Evolutionary conservation across 2,329 filamentous ascomycete species (phyloP), one percentile per base, ranked within the genome.

Genomic region (Cytospora paraplurivora): DNA sequence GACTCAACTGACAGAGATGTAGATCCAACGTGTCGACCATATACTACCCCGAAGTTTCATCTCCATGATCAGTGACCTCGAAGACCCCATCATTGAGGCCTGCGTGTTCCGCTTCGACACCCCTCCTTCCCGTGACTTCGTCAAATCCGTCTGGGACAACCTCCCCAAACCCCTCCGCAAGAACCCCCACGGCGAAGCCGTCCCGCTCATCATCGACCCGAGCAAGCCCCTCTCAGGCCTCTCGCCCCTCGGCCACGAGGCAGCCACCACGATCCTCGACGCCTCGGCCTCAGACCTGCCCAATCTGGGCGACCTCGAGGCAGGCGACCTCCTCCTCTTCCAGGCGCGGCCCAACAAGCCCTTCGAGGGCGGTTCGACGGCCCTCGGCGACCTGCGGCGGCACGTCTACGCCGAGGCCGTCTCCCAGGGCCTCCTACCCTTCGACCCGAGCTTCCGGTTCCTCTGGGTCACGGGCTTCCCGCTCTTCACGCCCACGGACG

Each of bases 391-490:
- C 57, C 77, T 96, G 6, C 87, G 93, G 38, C 85, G 82, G 4
- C 84, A 87, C 0, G 76, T 96, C 0, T 88, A 93, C 78, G 85
- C 86, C 64, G 79, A 82, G 10, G 89, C 91, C 2, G 83, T 93
- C 0, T 81, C 85, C n/a, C 76, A 84, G 33, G 83, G 80, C 0
- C 78, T 90, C 37, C 78, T 92, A 44, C 69, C 76, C 4, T 75
- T 71, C 1, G 77, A 79, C 38, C 68, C 65, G 71, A 81, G 72
- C 63, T 93, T 85, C 77, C 81, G 81, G 64, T 94, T 93, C 75
- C 82, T 90, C 62, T 99, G 95, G 95, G 85, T 99, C 13, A 89
- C 85, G 0, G 87, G 94, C 65, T 99, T 99, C 73, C 95, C 95
- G 13, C 86, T 99, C 70, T 99, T 99, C 78, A 93, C 92, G 1